phyloP scores from a whole-genome alignment of 345 rosid species.

The Murraya koenigii region DNA sequence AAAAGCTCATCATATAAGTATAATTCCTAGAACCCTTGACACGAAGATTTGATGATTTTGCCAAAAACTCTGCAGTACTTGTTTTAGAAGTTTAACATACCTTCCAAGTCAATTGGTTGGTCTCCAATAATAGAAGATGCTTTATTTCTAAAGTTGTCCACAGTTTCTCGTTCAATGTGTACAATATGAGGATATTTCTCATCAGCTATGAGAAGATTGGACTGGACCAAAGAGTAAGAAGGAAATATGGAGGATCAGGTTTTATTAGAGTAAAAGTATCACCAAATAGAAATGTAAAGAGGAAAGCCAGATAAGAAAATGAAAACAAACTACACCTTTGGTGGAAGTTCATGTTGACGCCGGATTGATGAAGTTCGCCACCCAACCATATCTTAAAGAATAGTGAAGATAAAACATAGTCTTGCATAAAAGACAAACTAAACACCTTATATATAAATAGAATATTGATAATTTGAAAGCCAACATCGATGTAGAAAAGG shows the following conservation, averaged over 20 bases:
- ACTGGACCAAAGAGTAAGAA: slow-evolving; percentile 40
- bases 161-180: slow-evolving; percentile 41
- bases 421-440: neutral
- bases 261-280: neutral
- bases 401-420: slow-evolving; percentile 41
- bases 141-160: slow-evolving; percentile 17
- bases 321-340: slow-evolving; percentile 43
- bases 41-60: neutral
- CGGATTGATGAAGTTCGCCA: slow-evolving; percentile 95
- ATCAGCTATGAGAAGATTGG: slow-evolving; percentile 58
- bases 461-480: slow-evolving; percentile 12
- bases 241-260: neutral
- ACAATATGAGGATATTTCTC: slow-evolving; percentile 84
- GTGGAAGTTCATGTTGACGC: slow-evolving; percentile 84
- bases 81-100: slow-evolving; percentile 34
- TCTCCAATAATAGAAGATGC: slow-evolving; percentile 34
- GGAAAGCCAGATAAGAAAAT: neutral
- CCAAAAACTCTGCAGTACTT: neutral
- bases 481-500: slow-evolving; percentile 35
- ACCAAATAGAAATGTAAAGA: neutral
- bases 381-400: slow-evolving; percentile 70
- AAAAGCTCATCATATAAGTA: neutral
- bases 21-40: neutral
- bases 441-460: slow-evolving; percentile 4
- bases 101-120: slow-evolving; percentile 64